Evolutionary conservation across 805 yeast species (phyloP), one percentile per base, ranked within the genome.

Genomic region (Ogataea naganishii): DNA sequence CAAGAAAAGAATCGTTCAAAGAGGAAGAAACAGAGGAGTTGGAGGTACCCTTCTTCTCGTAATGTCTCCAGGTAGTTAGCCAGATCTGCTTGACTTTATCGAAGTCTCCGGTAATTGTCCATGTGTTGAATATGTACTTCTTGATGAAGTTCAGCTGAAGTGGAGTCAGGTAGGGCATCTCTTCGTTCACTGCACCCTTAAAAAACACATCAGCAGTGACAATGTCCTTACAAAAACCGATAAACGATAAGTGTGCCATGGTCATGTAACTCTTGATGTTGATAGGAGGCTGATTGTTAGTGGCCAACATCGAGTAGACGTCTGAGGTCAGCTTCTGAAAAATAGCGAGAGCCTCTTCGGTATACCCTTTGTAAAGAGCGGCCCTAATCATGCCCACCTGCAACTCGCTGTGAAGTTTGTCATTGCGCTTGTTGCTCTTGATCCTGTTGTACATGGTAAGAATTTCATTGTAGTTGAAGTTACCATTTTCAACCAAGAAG

Each of bases 191-290:
- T 4, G 84, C 89, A 51, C 78, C 80, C 42, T 75, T 76, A 51
- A 79, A 82, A 45, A 83, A 83, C 23, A 74, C 69, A 46, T 72
- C 73, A 4, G 94, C 83, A 26, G 83, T 76, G 24, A 62, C 62
- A 32, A 80, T 64, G 47, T 83, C 86, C 47, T 71, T 72, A 52
- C 85, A 79, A 40, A 72, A 74, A 26, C 94, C 92, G 47, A 83
- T 78, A 44, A 83, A 83, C 3, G 79, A 66, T 37, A 81, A 63
- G 58, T 83, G 94, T 27, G 83, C 77, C 54, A 79, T 82, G 20
- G 80, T 69, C 53, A 80, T 60, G 19, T 77, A 68, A 30, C 75
- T 65, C 29, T 52, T 44, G 62, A 57, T 52, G 60, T 62, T 52
- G 35, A 52, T 52, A 28, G 58, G 58, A 14, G 58, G 58, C 18